Conservation (phyloP, 1,284 basidiomycete genomes). For the Tetrapyrgos nigripes region DNA sequence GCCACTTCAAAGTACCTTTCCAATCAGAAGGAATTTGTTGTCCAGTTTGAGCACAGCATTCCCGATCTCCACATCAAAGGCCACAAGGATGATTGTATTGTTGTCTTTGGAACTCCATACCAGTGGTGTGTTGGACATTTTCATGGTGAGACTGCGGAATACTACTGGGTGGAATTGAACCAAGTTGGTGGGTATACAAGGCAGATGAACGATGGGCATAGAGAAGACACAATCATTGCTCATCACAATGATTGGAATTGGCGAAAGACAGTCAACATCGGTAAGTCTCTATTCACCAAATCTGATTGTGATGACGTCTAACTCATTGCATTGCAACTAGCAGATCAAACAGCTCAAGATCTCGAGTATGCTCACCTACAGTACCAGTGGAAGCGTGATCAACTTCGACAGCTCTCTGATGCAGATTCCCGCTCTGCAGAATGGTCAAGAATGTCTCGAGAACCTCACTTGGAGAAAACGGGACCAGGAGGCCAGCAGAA, state of each 20-base stretch:
- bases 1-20: neutral
- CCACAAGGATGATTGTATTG: no score
- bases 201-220: constrained; percentile 13
- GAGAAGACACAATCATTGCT: no score
- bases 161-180: constrained; percentile 1
- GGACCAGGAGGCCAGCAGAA: neutral
- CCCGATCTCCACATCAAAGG: constrained; percentile 4
- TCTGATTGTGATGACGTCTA: neutral
- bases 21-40: neutral
- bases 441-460: neutral
- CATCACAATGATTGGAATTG: no score
- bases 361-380: neutral
- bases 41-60: neutral
- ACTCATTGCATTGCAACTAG: neutral
- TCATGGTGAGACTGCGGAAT: no score
- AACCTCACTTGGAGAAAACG: neutral
- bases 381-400: neutral
- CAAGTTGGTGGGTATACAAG: constrained; percentile 2
- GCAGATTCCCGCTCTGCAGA: no score
- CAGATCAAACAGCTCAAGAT: neutral
- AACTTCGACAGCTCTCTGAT: neutral
- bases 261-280: no score
- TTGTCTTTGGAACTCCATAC: no score
- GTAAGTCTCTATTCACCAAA: neutral
- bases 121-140: no score